Evolutionary conservation across 73 alveolate species (phyloP).

Genomic region (Tetrahymena thermophila): DNA sequence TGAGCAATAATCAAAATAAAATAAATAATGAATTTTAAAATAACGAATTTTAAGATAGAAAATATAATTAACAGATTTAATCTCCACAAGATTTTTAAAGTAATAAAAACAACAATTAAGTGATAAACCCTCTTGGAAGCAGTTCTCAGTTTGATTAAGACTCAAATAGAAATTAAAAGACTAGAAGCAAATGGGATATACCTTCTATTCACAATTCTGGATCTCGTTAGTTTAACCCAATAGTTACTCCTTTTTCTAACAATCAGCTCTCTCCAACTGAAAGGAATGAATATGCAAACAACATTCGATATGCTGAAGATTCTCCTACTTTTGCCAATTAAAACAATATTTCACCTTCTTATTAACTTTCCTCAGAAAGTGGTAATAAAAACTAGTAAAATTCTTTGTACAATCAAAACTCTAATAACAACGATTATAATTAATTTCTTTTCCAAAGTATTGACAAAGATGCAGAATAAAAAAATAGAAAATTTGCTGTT

Average conservation of each 20-base stretch:
- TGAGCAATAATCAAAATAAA: background rate
- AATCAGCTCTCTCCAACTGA: background rate
- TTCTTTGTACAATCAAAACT: background rate
- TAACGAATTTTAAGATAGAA: background rate
- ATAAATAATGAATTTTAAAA: too few relatives aligned
- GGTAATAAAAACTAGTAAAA: background rate
- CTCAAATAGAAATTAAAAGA: background rate
- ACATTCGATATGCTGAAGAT: background rate
- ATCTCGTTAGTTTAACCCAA: background rate
- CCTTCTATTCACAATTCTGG: background rate
- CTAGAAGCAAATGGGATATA: background rate
- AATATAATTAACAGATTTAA: background rate
- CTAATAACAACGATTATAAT: background rate
- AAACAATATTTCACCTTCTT: background rate
- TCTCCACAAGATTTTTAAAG: background rate
- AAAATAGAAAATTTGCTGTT: background rate
- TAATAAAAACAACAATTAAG: background rate
- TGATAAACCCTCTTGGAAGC: background rate
- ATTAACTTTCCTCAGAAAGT: background rate
- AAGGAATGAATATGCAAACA: background rate
- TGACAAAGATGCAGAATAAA: background rate
- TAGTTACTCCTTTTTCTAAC: background rate
- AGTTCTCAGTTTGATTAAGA: background rate
- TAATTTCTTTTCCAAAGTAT: background rate
- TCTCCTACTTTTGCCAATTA: background rate